phyloP scores from a whole-genome alignment of 805 yeast species.

The Barnettozyma botsteinii region DNA sequence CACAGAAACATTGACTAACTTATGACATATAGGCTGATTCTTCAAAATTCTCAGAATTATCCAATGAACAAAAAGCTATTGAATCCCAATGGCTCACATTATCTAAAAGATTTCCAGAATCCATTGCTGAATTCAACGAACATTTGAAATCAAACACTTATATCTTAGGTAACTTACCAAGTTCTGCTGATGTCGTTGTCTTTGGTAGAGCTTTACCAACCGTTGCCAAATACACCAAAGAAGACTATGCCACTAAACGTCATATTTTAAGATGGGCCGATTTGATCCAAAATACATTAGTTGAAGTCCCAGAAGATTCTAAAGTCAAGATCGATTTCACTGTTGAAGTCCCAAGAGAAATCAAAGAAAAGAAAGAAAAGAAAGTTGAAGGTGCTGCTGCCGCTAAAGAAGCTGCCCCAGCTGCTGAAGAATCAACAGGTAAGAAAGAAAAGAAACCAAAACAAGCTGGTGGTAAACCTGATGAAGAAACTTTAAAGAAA shows the following conservation, averaged over 20 bases:
- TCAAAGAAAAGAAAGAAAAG: conserved; percentile 53
- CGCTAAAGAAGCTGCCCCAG: conserved; percentile 14
- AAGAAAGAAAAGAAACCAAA: conserved; percentile 37
- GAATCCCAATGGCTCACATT: conserved; percentile 76
- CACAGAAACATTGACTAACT: background rate
- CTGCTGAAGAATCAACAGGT: conserved; percentile 26
- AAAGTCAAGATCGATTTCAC: conserved; percentile 53
- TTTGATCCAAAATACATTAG: conserved; percentile 65
- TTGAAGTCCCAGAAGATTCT: conserved; percentile 48
- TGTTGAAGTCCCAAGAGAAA: conserved; percentile 67
- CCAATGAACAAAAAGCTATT: conserved; percentile 57
- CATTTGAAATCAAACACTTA: conserved; percentile 65
- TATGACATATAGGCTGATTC: conserved; percentile 18
- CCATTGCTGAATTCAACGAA: conserved; percentile 57
- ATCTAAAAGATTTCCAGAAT: conserved; percentile 53
- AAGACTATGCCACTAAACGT: conserved; percentile 57
- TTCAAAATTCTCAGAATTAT: conserved; percentile 22
- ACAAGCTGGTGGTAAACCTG: conserved; percentile 40
- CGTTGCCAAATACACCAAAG: conserved; percentile 48
- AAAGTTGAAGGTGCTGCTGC: conserved; percentile 27
- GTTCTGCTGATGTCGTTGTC: conserved; percentile 65
- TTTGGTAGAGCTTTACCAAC: conserved; percentile 62
- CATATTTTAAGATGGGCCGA: conserved; percentile 93
- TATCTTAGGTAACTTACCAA: conserved; percentile 58
- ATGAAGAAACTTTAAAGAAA: conserved; percentile 41